Evolutionary conservation across 306 rosid genomes (phyloP), one percentile per base, ranked within the genome.

Genomic region (Acacia melanoxylon): DNA sequence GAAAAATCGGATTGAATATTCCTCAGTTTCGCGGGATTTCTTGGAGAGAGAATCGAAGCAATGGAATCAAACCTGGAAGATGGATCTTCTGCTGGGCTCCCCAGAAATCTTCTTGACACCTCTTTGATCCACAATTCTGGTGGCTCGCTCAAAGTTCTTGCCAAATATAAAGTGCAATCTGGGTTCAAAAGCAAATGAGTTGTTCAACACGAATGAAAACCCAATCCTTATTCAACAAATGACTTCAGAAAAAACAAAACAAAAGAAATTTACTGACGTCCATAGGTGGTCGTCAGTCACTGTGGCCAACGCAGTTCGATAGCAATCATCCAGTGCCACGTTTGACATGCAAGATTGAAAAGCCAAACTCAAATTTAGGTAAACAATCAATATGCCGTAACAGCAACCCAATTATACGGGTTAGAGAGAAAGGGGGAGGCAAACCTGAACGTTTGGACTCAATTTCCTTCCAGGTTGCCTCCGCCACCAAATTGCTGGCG

Each of bases 141-240:
- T 77, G n/a, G 99, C 97, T 82, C 94, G 89, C 86, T 95, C 98
- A 62, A 92, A 90, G 83, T 95, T 95, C 90, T 93, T 95, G 1
- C 98, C 99, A 77, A 91, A 95, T 86, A 95, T 79, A 92, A 95
- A 93, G 88, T 86, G 93, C 78, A 95, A 87, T 61, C 98, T 94
- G 90, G 24, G 78, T 33, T 75, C 44, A 20, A 56, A 63, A 45
- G 10, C 29, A 56, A 83, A 82, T 41, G 29, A 74, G 31, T 35
- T 54, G 41, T 27, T 62, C 59, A 51, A 78, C 75, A 24, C n/a
- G 72, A 11, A 22, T 13, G 19, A 41, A 22, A 17, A 17, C 10
- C 58, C 58, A 51, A 17, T 19, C 58, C 1, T 51, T 11, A 5
- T 41, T n/a, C 22, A 69, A 41, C 27, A 45, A 66, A 49, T 15